Conservation (phyloP, 2,329 filamentous ascomycete genomes). For the Pestalotiopsis sp. region DNA sequence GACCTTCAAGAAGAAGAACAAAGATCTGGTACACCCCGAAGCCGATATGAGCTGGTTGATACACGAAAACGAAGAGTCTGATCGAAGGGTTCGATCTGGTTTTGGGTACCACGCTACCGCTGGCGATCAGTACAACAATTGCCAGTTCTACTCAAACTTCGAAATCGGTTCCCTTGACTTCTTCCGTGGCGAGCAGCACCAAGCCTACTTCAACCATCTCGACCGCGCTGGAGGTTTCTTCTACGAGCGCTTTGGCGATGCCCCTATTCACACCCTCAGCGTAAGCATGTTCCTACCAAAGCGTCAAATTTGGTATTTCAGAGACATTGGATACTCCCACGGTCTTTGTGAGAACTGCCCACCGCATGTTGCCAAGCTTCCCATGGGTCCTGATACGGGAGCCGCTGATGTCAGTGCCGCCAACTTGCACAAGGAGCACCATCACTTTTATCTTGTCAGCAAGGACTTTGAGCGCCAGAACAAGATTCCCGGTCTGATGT, state of each 20-base stretch:
- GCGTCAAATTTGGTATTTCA: constrained; percentile 53
- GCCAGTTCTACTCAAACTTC: constrained; percentile 55
- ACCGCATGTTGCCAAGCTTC: constrained; percentile 25
- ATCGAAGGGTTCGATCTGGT: constrained; percentile 14
- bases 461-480: constrained; percentile 43
- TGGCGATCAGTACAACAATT: constrained; percentile 47
- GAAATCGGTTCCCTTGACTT: constrained; percentile 56
- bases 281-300: constrained; percentile 56
- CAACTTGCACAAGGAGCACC: constrained; percentile 18
- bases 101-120: not conserved
- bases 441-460: constrained; percentile 32
- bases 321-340: constrained; percentile 48
- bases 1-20: constrained; percentile 47
- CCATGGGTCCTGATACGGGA: constrained; percentile 20
- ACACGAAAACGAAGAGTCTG: constrained; percentile 26
- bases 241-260: constrained; percentile 48
- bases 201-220: constrained; percentile 51
- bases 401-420: constrained; percentile 4
- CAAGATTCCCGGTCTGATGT: constrained; percentile 32
- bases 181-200: constrained; percentile 51
- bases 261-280: constrained; percentile 56
- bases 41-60: constrained; percentile 54
- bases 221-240: constrained; percentile 52
- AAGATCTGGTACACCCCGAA: constrained; percentile 47
- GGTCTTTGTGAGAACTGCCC: constrained; percentile 45